These are phyloP conservation scores for Fusarium graminum DNA, from an alignment of 2,329 filamentous ascomycete genomes.

Conservation along the genomic window DNA sequence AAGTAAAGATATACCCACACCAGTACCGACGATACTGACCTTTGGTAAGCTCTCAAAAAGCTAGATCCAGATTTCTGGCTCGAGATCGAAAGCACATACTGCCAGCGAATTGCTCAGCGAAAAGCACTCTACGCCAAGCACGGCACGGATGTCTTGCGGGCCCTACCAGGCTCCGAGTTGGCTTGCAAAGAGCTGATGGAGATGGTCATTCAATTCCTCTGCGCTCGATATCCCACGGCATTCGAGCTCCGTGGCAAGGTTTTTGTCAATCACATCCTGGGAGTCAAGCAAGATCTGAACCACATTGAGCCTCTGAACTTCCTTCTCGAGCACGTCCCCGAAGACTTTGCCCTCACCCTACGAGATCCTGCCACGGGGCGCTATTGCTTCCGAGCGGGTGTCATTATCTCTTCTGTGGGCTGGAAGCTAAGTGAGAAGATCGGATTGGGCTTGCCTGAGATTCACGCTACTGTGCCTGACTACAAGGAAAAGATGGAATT, in stretches of 20 bases:
- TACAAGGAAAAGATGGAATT: slow-evolving; percentile 91
- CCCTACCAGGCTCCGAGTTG: slow-evolving; percentile 79
- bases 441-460: slow-evolving; percentile 75
- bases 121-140: slow-evolving; percentile 73
- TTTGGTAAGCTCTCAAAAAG: slow-evolving; percentile 74
- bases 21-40: slow-evolving; percentile 49
- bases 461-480: slow-evolving; percentile 81
- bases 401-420: slow-evolving; percentile 83
- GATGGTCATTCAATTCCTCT: slow-evolving; percentile 84
- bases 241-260: slow-evolving; percentile 72
- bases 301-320: slow-evolving; percentile 75
- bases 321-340: slow-evolving; percentile 81
- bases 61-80: slow-evolving; percentile 89
- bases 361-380: slow-evolving; percentile 77
- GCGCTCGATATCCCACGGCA: slow-evolving; percentile 79
- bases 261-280: slow-evolving; percentile 78
- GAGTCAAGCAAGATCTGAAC: slow-evolving; percentile 71
- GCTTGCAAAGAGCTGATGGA: slow-evolving; percentile 91
- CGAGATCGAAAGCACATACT: slow-evolving; percentile 84
- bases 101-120: slow-evolving; percentile 75
- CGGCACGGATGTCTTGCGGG: slow-evolving; percentile 73
- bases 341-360: slow-evolving; percentile 84
- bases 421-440: slow-evolving; percentile 85
- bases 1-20: slow-evolving; percentile 38
- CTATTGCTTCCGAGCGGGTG: slow-evolving; percentile 80